These are phyloP conservation scores for Linum trigynum DNA, from an alignment of 345 rosid genomes.

Conservation along the genomic window DNA sequence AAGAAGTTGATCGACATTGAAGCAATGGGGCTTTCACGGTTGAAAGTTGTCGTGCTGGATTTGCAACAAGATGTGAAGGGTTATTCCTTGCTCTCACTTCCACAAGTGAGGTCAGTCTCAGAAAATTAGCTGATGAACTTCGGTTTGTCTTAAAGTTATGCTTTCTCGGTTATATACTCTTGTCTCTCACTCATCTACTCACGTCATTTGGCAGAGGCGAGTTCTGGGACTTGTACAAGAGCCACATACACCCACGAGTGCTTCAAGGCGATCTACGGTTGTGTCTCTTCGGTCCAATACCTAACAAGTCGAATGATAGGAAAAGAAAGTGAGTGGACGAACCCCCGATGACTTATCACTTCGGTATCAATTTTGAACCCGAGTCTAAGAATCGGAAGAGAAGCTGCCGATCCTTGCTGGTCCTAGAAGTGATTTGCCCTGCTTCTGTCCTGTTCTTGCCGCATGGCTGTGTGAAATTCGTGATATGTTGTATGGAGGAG, in stretches of 20 bases:
- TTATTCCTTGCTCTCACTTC: conserved; percentile 68
- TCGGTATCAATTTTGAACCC: too few species aligned
- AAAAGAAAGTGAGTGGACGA: too few species aligned
- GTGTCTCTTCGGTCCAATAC: conserved; percentile 60
- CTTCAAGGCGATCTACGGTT: conserved; percentile 44
- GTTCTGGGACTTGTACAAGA: conserved; percentile 81
- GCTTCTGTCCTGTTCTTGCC: too few species aligned
- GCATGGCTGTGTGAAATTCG: too few species aligned
- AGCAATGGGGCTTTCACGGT: conserved; percentile 66
- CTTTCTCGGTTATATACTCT: too few species aligned
- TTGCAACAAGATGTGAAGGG: conserved; percentile 62
- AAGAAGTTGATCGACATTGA: conserved; percentile 73
- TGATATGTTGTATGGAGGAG: too few species aligned
- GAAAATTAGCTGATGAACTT: too few species aligned
- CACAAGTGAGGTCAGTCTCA: conserved; percentile 69
- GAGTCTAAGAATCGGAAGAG: too few species aligned
- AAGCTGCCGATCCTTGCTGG: too few species aligned
- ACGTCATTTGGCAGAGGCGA: conserved; percentile 49
- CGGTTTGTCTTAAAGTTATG: too few species aligned
- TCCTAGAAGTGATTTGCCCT: too few species aligned
- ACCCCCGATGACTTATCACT: too few species aligned
- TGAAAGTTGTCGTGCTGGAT: conserved; percentile 55
- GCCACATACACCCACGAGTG: conserved; percentile 49
- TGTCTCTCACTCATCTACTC: background rate
- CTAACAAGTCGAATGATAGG: conserved; percentile 27